Evolutionary conservation across 2,329 filamentous ascomycete genomes (phyloP).

Genomic region (Sphaceloma murrayae): DNA sequence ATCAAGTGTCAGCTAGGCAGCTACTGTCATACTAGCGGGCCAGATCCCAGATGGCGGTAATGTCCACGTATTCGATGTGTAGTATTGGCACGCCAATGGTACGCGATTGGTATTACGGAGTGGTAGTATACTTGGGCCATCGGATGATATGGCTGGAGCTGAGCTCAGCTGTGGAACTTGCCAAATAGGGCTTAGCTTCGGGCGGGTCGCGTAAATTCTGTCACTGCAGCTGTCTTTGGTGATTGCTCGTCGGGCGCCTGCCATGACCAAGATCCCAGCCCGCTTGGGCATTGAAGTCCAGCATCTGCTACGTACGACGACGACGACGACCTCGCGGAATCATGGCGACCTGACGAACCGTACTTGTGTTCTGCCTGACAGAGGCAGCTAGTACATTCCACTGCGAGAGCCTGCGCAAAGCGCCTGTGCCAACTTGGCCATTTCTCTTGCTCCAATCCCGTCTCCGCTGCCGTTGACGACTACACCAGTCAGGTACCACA

Average conservation of each 20-base stretch:
- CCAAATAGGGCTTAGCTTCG: too few species aligned
- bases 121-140: too few species aligned
- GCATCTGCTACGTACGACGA: background rate
- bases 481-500: background rate
- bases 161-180: too few species aligned
- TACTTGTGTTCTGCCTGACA: slow-evolving; percentile 6
- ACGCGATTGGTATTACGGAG: too few species aligned
- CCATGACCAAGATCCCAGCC: background rate
- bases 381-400: slow-evolving; percentile 8
- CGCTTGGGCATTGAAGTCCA: slow-evolving; percentile 9
- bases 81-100: too few species aligned
- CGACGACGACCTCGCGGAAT: background rate
- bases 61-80: too few species aligned
- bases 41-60: too few species aligned
- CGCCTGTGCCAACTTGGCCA: background rate
- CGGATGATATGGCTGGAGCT: too few species aligned
- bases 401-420: background rate
- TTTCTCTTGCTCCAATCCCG: slow-evolving; percentile 7
- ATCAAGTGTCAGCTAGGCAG: too few species aligned
- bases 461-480: slow-evolving; percentile 6
- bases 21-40: too few species aligned
- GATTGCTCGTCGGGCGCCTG: background rate
- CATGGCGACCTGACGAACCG: background rate
- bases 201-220: too few species aligned
- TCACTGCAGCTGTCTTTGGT: background rate